These are phyloP conservation scores for Colletotrichum sp. DNA, from an alignment of 2,329 filamentous ascomycete species.

Conservation along the genomic window DNA sequence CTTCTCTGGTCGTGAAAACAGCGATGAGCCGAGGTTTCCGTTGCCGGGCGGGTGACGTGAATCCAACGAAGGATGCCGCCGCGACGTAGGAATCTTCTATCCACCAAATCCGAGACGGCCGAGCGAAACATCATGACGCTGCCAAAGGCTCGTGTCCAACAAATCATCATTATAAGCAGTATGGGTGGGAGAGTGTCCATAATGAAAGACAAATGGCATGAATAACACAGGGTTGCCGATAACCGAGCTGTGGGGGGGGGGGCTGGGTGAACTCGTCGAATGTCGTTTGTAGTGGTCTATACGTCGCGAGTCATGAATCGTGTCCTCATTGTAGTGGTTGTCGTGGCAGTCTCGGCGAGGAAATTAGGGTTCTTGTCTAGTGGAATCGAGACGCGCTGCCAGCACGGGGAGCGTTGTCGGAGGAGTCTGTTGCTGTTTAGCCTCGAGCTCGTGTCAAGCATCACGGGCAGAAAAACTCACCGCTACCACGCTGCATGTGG, in stretches of 20 bases:
- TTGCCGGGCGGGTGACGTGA: conserved; percentile 14
- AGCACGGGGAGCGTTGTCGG: conserved; percentile 45
- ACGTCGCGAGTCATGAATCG: conserved; percentile 26
- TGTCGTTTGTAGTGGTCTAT: conserved; percentile 40
- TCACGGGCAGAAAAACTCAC: conserved; percentile 41
- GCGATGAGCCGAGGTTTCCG: conserved; percentile 17
- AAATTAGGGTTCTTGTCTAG: conserved; percentile 13
- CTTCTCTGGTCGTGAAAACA: conserved; percentile 36
- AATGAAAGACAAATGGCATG: conserved; percentile 20
- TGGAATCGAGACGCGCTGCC: conserved; percentile 28
- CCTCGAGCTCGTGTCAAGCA: background rate
- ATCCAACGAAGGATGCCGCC: conserved; percentile 16
- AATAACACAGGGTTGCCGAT: conserved; percentile 20
- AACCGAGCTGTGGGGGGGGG: conserved; percentile 6
- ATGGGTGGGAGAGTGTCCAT: conserved; percentile 27
- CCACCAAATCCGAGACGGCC: conserved; percentile 34
- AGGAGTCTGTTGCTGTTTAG: conserved; percentile 39
- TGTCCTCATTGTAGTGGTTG: conserved; percentile 18
- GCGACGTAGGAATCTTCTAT: conserved; percentile 32
- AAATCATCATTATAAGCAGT: conserved; percentile 42
- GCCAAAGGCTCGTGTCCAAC: conserved; percentile 23
- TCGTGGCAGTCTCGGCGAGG: conserved; percentile 16
- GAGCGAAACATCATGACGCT: conserved; percentile 22
- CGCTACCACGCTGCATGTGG: conserved; percentile 66
- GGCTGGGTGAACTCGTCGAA: conserved; percentile 19